phyloP scores from a whole-genome alignment of 1,284 basidiomycete genomes.

The Xerocomus amazonicus region DNA sequence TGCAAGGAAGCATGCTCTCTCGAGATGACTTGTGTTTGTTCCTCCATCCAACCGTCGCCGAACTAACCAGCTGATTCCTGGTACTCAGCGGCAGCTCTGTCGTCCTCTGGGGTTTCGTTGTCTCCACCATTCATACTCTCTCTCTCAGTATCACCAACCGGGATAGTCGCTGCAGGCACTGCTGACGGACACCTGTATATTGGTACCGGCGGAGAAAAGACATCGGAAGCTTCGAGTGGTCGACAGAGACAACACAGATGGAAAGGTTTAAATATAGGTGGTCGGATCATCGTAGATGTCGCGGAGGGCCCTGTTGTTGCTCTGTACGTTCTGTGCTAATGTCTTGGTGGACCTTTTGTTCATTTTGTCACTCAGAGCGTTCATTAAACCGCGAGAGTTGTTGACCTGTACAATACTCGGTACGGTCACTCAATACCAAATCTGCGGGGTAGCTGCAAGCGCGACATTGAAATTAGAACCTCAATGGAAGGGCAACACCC shows the following conservation, averaged over 20 bases:
- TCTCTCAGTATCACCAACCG: slow-evolving; percentile 51
- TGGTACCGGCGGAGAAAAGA: slow-evolving; percentile 64
- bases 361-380: slow-evolving; percentile 40
- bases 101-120: slow-evolving; percentile 48
- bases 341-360: slow-evolving; percentile 4
- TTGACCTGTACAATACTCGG: slow-evolving; percentile 61
- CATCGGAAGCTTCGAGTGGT: slow-evolving; percentile 19
- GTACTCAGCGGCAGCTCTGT: slow-evolving; percentile 37
- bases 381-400: slow-evolving; percentile 44
- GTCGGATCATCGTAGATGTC: slow-evolving; percentile 45
- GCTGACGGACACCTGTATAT: slow-evolving; percentile 72
- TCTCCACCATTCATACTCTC: slow-evolving; percentile 73
- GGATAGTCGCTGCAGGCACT: slow-evolving; percentile 63
- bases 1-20: slow-evolving; percentile 55
- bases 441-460: slow-evolving; percentile 34
- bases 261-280: slow-evolving; percentile 58
- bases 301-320: slow-evolving; percentile 70
- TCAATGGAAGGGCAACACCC: slow-evolving; percentile 43
- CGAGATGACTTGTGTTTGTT: slow-evolving; percentile 54
- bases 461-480: slow-evolving; percentile 39
- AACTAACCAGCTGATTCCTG: slow-evolving; percentile 2
- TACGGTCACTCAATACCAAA: slow-evolving; percentile 44
- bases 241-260: slow-evolving; percentile 64
- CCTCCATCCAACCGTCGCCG: not conserved
- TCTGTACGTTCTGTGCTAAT: slow-evolving; percentile 42